These are phyloP conservation scores for Capronia epimyces DNA, from an alignment of 2,329 filamentous ascomycete species.

Conservation along the genomic window DNA sequence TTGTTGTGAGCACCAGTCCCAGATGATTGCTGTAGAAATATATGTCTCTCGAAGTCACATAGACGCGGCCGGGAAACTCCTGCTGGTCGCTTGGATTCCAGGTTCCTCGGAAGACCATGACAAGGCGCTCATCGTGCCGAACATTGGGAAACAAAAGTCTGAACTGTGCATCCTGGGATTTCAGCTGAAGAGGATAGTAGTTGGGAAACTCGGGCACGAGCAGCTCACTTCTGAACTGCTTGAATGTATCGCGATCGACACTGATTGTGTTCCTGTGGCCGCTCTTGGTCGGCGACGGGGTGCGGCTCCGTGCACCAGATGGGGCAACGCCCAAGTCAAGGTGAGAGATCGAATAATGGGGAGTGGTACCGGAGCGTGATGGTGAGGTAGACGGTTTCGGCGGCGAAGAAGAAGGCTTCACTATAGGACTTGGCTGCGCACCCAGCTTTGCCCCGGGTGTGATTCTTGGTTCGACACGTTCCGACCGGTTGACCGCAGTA, in stretches of 20 bases:
- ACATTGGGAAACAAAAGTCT: constrained; percentile 82
- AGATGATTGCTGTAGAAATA: constrained; percentile 97
- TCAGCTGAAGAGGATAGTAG: constrained; percentile 74
- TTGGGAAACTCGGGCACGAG: constrained; percentile 53
- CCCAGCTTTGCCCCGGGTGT: constrained; percentile 29
- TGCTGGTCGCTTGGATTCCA: constrained; percentile 75
- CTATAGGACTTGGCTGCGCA: constrained; percentile 20
- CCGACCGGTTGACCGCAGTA: constrained; percentile 61
- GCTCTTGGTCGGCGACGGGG: constrained; percentile 30
- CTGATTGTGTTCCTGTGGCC: constrained; percentile 54
- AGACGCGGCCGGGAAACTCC: constrained; percentile 77
- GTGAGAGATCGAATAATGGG: constrained; percentile 17
- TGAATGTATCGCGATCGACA: constrained; percentile 44
- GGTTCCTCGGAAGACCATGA: constrained; percentile 86
- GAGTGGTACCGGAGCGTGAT: constrained; percentile 8
- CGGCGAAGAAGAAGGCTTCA: constrained; percentile 21
- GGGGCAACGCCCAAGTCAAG: constrained; percentile 24
- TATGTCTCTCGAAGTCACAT: constrained; percentile 78
- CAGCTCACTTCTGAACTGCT: constrained; percentile 34
- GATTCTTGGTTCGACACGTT: constrained; percentile 47
- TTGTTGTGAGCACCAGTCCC: constrained; percentile 79
- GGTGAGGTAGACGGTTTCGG: constrained; percentile 17
- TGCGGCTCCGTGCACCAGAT: constrained; percentile 26
- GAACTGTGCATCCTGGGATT: constrained; percentile 87
- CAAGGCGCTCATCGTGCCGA: constrained; percentile 69